Conservation (phyloP, 768 basidiomycete species). For the Hirschioporus abietinus region DNA sequence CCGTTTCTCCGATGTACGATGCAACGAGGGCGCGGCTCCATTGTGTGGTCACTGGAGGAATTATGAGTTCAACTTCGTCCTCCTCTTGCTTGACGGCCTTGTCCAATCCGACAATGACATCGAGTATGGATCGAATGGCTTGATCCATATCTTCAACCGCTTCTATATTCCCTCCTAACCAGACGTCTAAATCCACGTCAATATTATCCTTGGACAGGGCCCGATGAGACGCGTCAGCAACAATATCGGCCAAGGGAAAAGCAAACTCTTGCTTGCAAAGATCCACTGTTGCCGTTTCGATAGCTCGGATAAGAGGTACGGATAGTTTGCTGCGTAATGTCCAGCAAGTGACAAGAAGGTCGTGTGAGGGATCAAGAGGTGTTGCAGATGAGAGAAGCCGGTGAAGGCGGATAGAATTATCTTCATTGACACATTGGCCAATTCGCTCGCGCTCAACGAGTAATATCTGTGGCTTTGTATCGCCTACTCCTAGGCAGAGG, state of each 20-base stretch:
- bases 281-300: slow-evolving; percentile 58
- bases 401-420: slow-evolving; percentile 57
- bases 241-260: slow-evolving; percentile 70
- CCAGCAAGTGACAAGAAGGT: slow-evolving; percentile 59
- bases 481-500: slow-evolving; percentile 51
- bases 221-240: slow-evolving; percentile 57
- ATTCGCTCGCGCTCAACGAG: slow-evolving; percentile 77
- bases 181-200: slow-evolving; percentile 54
- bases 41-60: slow-evolving; percentile 49
- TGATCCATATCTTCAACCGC: slow-evolving; percentile 51
- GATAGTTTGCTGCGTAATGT: slow-evolving; percentile 57
- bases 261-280: slow-evolving; percentile 73
- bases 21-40: slow-evolving; percentile 61
- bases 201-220: slow-evolving; percentile 49
- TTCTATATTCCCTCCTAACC: slow-evolving; percentile 57
- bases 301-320: slow-evolving; percentile 44
- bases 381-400: slow-evolving; percentile 40
- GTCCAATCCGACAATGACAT: slow-evolving; percentile 69
- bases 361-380: slow-evolving; percentile 44
- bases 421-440: slow-evolving; percentile 57
- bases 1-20: slow-evolving; percentile 54
- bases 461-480: slow-evolving; percentile 39
- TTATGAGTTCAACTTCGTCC: slow-evolving; percentile 55
- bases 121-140: slow-evolving; percentile 52
- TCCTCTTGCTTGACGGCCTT: slow-evolving; percentile 69